Base-by-base conservation (phyloP, 2,329 filamentous ascomycete genomes). In the Zymoseptoria tritici region DNA sequence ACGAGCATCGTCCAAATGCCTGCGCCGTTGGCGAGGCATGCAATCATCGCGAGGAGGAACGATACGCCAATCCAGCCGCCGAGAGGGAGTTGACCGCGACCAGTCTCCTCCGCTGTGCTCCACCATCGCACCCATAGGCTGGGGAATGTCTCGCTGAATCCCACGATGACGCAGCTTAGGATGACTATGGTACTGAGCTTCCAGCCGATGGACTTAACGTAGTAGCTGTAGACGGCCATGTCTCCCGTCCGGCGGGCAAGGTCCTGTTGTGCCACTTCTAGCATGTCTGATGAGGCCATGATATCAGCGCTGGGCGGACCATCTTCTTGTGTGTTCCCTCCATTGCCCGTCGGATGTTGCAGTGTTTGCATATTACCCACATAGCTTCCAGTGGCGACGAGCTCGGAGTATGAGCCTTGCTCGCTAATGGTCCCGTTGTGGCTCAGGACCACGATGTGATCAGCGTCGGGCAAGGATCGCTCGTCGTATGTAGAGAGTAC, bases 91-190 rank as follows among this genome's bases (percentile, higher is more conserved):
- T 49, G 49, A 6, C 11, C 29, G 16, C 26, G 20, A 7, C 46
- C 51, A n/a, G 50, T 52, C 8, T 49, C 49, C 16, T 55, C 59
- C 22, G 57, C 76, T 55, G 77, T 73, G 0, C 78, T 74, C 80
- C 77, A 82, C 68, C 77, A 77, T 59, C 79, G 76, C 6, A 81
- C 72, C 79, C 79, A 81, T 3, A 81, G 67, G 22, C 59, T 57
- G 11, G 64, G 76, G 50, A 78, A 75, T 53, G 72, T 70, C 58
- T 76, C 74, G 13, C 73, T 67, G 29, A 78, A 64, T 8, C 73
- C 68, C 58, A 76, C 79, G 6, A 72, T 51, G 4, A 66, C 55
- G 19, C 66, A 64, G 54, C 64, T 64, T 21, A 70, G 29, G 19
- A 69, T 59, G 49, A 72, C 64, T 3, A 71, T 11, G 66, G 71